These are phyloP conservation scores for Termitomyces sp. DNA, from an alignment of 768 basidiomycete species.

Conservation along the genomic window DNA sequence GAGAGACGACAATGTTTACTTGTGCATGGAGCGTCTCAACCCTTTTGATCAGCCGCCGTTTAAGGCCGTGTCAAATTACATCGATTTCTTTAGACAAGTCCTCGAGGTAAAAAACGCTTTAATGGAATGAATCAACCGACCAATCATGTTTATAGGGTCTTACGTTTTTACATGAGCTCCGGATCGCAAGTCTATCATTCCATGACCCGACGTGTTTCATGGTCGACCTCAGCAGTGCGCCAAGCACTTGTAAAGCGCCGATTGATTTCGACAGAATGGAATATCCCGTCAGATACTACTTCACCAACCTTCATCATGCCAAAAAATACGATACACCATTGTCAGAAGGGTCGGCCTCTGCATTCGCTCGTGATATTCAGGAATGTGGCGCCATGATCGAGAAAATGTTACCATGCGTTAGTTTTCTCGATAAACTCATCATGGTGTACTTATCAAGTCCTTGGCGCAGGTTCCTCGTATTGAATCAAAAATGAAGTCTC, in stretches of 20 bases:
- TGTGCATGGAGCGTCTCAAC: slow-evolving; percentile 40
- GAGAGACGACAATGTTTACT: slow-evolving; percentile 33
- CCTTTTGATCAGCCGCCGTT: slow-evolving; percentile 43
- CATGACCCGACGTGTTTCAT: slow-evolving; percentile 32
- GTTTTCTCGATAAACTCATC: slow-evolving; percentile 6
- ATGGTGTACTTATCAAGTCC: background rate
- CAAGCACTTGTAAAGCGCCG: slow-evolving; percentile 15
- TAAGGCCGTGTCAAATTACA: slow-evolving; percentile 39
- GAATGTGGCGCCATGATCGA: slow-evolving; percentile 36
- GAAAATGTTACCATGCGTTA: slow-evolving; percentile 28
- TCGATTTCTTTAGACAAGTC: slow-evolving; percentile 47
- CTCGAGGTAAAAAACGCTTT: slow-evolving; percentile 34
- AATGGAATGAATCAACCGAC: background rate
- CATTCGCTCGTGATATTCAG: slow-evolving; percentile 33
- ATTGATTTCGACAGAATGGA: slow-evolving; percentile 14
- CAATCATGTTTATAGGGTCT: slow-evolving; percentile 27
- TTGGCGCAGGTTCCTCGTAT: slow-evolving; percentile 34
- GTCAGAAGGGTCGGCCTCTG: slow-evolving; percentile 3
- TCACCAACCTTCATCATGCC: slow-evolving; percentile 24
- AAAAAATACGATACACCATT: slow-evolving; percentile 15
- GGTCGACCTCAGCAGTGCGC: slow-evolving; percentile 36
- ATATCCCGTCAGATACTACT: slow-evolving; percentile 25
- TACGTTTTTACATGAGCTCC: slow-evolving; percentile 44
- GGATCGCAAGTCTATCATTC: slow-evolving; percentile 32
- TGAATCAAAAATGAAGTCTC: slow-evolving; percentile 32